Base-by-base conservation (phyloP, 192 early-diverging fungal species). In the Coemansia sp. region DNA sequence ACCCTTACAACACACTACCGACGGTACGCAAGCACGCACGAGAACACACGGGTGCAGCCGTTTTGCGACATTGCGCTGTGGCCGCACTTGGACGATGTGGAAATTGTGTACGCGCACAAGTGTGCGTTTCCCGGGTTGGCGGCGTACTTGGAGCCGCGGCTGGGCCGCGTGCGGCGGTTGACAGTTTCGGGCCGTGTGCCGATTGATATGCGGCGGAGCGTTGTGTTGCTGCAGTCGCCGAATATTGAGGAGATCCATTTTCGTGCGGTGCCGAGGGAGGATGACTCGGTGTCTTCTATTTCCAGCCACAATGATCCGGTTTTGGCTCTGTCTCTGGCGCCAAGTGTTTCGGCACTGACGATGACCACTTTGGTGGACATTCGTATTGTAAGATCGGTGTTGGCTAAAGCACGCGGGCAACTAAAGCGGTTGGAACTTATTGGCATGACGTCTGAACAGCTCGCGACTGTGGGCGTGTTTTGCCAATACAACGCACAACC, bases 51-150 rank as follows among this genome's bases (percentile, higher is more conserved):
- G 56, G 46, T 74, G 4, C 72, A 74, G 62, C 77, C 77, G 2
- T 80, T 80, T 21, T 62, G 72, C 37, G 67, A 66, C 25, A 48
- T 80, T 36, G 28, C 23, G 6, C 26, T 24, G 49, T 80, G 77
- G 77, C 64, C 65, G 4, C 52, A 24, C 11, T 50, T 80, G 31
- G 28, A 42, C 7, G 77, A 74, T 25, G 63, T 80, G 1, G 77
- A 80, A 31, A 71, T 80, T 7, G 56, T 34, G 3, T 80, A 80
- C 24, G 55, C 60, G 47, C 72, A 80, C 68, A 74, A 74, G 53
- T 80, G 77, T 54, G 77, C 72, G 34, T 80, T 80, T 23, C 77
- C 77, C 1, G 77, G 71, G 1, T 52, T 80, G 20, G 68, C 77
- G 14, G 51, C 61, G 23, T 80, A 80, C 17, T 15, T 80, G 50